Evolutionary conservation across 371 early-diverging fungal species (phyloP).

Genomic region (Rhizopus sp.): DNA sequence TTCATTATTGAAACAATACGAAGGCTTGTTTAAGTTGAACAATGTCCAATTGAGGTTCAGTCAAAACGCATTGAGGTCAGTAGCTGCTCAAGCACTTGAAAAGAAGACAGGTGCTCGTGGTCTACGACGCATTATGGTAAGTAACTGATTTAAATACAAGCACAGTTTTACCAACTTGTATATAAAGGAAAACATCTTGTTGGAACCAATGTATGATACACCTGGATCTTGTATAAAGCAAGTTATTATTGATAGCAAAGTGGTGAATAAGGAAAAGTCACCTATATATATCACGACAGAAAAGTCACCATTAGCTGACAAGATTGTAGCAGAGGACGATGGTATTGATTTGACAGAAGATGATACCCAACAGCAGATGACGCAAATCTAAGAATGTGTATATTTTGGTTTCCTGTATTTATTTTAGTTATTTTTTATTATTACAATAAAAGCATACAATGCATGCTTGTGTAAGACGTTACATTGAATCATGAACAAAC

Average conservation of each 20-base stretch:
- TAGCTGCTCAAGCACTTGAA: constrained; percentile 77
- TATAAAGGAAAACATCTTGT: constrained; percentile 64
- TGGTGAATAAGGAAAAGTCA: constrained; percentile 27
- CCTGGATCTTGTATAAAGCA: constrained; percentile 73
- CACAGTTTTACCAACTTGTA: constrained; percentile 13
- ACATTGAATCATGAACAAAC: too few species aligned
- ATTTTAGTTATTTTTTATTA: neutral
- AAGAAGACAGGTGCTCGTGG: constrained; percentile 92
- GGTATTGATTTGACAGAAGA: constrained; percentile 13
- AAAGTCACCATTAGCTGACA: constrained; percentile 25
- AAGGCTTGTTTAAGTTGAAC: constrained; percentile 70
- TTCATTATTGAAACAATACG: constrained; percentile 82
- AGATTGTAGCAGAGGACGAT: constrained; percentile 28
- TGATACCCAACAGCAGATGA: constrained; percentile 26
- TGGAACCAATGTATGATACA: constrained; percentile 84
- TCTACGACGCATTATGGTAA: constrained; percentile 79
- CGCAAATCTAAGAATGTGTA: constrained; percentile 17
- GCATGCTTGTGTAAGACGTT: too few species aligned
- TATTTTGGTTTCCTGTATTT: neutral
- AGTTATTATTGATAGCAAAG: constrained; percentile 71
- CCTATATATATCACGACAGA: constrained; percentile 25
- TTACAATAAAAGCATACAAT: too few species aligned
- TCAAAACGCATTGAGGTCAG: constrained; percentile 63
- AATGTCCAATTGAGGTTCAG: constrained; percentile 72
- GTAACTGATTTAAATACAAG: neutral